Evolutionary conservation across 2,329 filamentous ascomycete genomes (phyloP).

Genomic region (Colletotrichum camelliae): DNA sequence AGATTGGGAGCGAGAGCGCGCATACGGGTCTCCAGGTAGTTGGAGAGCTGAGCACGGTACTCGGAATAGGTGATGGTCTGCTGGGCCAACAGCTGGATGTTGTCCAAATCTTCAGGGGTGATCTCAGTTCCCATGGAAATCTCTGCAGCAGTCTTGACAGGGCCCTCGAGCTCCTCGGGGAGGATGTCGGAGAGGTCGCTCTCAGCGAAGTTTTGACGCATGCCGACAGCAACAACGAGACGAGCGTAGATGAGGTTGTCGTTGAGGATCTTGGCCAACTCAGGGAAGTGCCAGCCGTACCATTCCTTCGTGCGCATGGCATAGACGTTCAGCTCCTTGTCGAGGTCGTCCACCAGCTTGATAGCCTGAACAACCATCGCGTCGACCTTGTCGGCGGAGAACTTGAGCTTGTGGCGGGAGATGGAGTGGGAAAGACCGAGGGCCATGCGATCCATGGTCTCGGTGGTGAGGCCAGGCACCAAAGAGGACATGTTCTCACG

Average conservation of each 20-base stretch:
- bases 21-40: conserved; percentile 93
- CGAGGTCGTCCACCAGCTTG: conserved; percentile 89
- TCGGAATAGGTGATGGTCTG: conserved; percentile 93
- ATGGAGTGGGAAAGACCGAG: conserved; percentile 97
- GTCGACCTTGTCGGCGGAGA: conserved; percentile 97
- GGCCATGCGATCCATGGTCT: conserved; percentile 92
- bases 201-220: conserved; percentile 79
- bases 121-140: conserved; percentile 99
- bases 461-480: conserved; percentile 83
- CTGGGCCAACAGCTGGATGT: conserved; percentile 89
- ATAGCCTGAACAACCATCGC: conserved; percentile 99
- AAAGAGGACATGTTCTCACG: conserved; percentile 88
- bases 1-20: conserved; percentile 95
- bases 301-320: conserved; percentile 99
- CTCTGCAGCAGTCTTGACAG: conserved; percentile 93
- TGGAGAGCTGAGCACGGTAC: conserved; percentile 85
- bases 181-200: conserved; percentile 88
- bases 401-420: conserved; percentile 97
- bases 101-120: conserved; percentile 87
- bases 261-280: conserved; percentile 95
- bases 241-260: conserved; percentile 95
- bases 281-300: conserved; percentile 99
- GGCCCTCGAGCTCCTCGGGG: conserved; percentile 91
- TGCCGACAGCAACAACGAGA: conserved; percentile 87
- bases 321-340: conserved; percentile 99